Evolutionary conservation across 2,329 filamentous ascomycete species (phyloP).

Genomic region (Aspergillus flavus): DNA sequence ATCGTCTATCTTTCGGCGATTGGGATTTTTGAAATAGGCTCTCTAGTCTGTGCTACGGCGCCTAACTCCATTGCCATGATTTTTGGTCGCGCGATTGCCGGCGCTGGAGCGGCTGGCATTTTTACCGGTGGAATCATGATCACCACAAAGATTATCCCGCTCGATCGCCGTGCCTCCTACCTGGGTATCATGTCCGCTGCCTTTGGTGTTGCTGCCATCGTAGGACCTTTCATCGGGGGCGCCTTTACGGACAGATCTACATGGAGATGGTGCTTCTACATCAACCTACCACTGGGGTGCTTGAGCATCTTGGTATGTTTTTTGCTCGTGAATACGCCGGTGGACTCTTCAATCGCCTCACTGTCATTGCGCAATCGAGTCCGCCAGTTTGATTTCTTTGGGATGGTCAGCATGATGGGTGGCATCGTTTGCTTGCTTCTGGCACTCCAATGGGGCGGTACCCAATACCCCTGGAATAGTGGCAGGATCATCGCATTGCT

Average conservation of each 20-base stretch:
- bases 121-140: neutral
- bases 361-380: neutral
- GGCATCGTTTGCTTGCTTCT: constrained; percentile 57
- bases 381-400: constrained; percentile 51
- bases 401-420: constrained; percentile 53
- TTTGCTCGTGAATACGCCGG: too few relatives aligned
- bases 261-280: too few relatives aligned
- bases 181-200: too few relatives aligned
- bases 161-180: too few relatives aligned
- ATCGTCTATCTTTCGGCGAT: neutral
- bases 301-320: too few relatives aligned
- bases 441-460: constrained; percentile 61
- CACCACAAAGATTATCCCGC: too few relatives aligned
- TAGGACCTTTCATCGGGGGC: too few relatives aligned
- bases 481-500: constrained; percentile 56
- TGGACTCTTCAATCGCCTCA: too few relatives aligned
- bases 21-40: neutral
- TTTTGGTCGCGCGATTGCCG: neutral
- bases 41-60: neutral
- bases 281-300: too few relatives aligned
- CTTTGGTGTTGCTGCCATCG: too few relatives aligned
- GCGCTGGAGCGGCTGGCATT: neutral
- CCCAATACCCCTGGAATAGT: constrained; percentile 54
- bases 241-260: too few relatives aligned
- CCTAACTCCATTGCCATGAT: neutral